These are phyloP conservation scores for Tylopilus sp. DNA, from an alignment of 768 basidiomycete species.

Conservation along the genomic window DNA sequence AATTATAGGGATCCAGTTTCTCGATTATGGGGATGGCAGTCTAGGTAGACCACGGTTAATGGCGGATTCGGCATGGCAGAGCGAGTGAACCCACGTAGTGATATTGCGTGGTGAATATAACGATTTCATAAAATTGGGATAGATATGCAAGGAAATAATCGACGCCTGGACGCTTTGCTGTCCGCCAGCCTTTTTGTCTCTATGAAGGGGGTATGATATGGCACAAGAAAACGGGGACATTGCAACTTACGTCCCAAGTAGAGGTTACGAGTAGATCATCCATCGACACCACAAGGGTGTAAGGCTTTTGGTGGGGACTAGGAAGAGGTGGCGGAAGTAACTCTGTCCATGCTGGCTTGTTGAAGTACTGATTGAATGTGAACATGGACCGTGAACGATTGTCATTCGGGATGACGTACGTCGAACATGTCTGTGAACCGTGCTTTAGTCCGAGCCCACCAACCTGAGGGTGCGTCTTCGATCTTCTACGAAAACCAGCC, in stretches of 20 bases:
- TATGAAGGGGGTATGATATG: slow-evolving; percentile 28
- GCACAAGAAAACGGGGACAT: neutral
- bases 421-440: slow-evolving; percentile 67
- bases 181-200: slow-evolving; percentile 87
- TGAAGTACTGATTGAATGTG: slow-evolving; percentile 62
- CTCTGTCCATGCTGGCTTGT: slow-evolving; percentile 90
- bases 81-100: slow-evolving; percentile 63
- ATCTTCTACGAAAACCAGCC: slow-evolving; percentile 40
- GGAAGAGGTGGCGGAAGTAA: slow-evolving; percentile 86
- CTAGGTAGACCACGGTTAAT: slow-evolving; percentile 36
- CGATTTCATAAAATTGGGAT: slow-evolving; percentile 97
- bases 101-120: slow-evolving; percentile 90
- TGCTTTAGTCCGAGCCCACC: slow-evolving; percentile 61
- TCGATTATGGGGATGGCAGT: slow-evolving; percentile 86
- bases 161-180: slow-evolving; percentile 89
- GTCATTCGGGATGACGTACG: slow-evolving; percentile 39
- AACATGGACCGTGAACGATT: neutral
- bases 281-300: slow-evolving; percentile 86
- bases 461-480: slow-evolving; percentile 56
- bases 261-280: slow-evolving; percentile 91
- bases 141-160: slow-evolving; percentile 98
- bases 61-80: neutral
- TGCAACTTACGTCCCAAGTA: slow-evolving; percentile 86
- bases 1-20: slow-evolving; percentile 91
- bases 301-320: slow-evolving; percentile 80